A percentile compares a stretch with the other conserved stretches of the same genome.
phyloP scores from a whole-genome alignment of 495 filamentous ascomycete genomes.

The Echria macrotheca region DNA sequence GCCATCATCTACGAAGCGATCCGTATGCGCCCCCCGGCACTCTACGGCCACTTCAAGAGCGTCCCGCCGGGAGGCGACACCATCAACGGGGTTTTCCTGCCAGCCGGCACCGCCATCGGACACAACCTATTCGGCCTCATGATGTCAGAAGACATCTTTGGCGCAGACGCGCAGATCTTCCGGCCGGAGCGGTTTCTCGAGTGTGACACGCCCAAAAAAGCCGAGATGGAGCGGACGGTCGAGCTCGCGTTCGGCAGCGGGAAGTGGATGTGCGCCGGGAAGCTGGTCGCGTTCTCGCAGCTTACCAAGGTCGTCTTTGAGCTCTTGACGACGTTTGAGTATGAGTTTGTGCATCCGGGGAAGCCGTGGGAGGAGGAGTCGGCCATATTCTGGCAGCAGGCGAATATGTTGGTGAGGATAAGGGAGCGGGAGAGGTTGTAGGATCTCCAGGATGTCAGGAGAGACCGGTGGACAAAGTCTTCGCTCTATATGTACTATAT shows the following conservation, averaged over 20 bases:
- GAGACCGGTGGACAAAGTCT: no score
- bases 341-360: conserved; percentile 1
- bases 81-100: conserved; percentile 51
- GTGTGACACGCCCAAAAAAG: conserved; percentile 19
- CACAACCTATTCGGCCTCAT: conserved; percentile 20
- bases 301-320: conserved; percentile 49
- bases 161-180: conserved; percentile 39
- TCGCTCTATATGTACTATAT: no score
- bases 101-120: conserved; percentile 52
- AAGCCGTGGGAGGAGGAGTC: conserved; percentile 4
- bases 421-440: not conserved
- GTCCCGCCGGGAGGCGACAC: conserved; percentile 33
- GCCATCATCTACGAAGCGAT: conserved; percentile 39
- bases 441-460: no score
- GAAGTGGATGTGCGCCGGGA: conserved; percentile 32
- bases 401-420: conserved; percentile 4
- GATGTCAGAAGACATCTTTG: conserved; percentile 35
- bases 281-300: conserved; percentile 32
- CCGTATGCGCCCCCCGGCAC: conserved; percentile 36
- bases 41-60: conserved; percentile 42
- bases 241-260: conserved; percentile 28
- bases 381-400: conserved; percentile 4
- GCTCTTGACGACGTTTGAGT: conserved; percentile 13
- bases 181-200: conserved; percentile 50
- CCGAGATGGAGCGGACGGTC: conserved; percentile 29